These are phyloP conservation scores for Blepharisma japonicum DNA, from an alignment of 73 alveolate genomes.

Conservation along the genomic window DNA sequence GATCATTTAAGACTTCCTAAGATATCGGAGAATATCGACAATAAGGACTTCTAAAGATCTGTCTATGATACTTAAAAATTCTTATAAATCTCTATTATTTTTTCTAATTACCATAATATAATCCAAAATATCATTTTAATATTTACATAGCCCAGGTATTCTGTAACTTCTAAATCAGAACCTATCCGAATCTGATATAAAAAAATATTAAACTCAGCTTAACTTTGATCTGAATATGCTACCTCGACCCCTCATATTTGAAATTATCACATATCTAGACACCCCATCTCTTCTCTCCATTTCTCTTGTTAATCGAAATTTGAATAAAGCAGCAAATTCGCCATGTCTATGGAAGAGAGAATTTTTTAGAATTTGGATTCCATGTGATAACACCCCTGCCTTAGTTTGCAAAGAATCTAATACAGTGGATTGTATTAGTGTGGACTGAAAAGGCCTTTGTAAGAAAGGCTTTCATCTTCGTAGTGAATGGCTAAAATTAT, in stretches of 20 bases:
- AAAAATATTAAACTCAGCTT: too few species aligned
- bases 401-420: not conserved
- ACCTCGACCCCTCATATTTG: slow-evolving; percentile 19
- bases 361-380: not conserved
- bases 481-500: not conserved
- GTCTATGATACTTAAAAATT: too few species aligned
- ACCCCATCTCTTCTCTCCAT: not conserved
- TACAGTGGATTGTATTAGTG: too few species aligned
- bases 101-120: too few species aligned
- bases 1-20: too few species aligned
- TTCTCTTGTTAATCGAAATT: not conserved
- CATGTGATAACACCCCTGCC: not conserved
- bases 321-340: not conserved
- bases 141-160: too few species aligned
- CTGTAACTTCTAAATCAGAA: too few species aligned
- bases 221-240: not conserved
- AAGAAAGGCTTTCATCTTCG: not conserved
- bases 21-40: too few species aligned
- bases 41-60: too few species aligned
- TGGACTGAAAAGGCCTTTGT: slow-evolving; percentile 7
- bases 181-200: too few species aligned
- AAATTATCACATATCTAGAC: slow-evolving; percentile 1
- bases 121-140: too few species aligned
- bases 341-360: not conserved
- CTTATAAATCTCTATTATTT: too few species aligned